Percentiles rank a stretch among this genome's conserved stretches.
phyloP scores from a whole-genome alignment of 139 green algal species.

The Tetraselmis chui region DNA sequence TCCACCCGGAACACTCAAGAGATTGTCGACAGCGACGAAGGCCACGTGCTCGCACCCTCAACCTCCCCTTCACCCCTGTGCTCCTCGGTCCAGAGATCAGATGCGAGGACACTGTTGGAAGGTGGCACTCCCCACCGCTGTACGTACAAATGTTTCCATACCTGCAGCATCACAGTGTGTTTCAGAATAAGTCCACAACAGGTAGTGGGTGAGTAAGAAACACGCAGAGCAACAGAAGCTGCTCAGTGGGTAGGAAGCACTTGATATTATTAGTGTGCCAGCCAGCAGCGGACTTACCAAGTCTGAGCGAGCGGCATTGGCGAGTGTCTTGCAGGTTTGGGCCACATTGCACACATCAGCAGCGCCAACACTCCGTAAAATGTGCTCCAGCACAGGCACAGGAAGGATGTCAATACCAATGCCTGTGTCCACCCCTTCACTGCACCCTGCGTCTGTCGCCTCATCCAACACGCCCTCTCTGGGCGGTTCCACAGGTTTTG shows the following conservation, averaged over 20 bases:
- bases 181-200: not conserved
- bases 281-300: constrained; percentile 22
- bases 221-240: not conserved
- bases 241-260: not conserved
- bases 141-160: not conserved
- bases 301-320: constrained; percentile 21
- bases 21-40: too few relatives aligned
- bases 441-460: not conserved
- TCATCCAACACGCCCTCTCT: not conserved
- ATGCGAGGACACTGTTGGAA: not conserved
- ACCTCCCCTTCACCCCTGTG: not conserved
- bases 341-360: constrained; percentile 11
- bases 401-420: constrained; percentile 19
- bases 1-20: not conserved
- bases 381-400: constrained; percentile 21
- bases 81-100: not conserved
- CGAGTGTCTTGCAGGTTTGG: constrained; percentile 16
- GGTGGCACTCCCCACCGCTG: not conserved
- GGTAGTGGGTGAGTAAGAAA: not conserved
- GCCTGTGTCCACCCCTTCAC: constrained; percentile 1
- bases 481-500: not conserved
- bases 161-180: not conserved
- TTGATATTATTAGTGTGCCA: too few relatives aligned
- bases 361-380: constrained; percentile 20
- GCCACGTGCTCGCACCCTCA: too few relatives aligned